Base-by-base conservation (phyloP, 176 grass and related monocot species). In the Neostapfia colusana region DNA sequence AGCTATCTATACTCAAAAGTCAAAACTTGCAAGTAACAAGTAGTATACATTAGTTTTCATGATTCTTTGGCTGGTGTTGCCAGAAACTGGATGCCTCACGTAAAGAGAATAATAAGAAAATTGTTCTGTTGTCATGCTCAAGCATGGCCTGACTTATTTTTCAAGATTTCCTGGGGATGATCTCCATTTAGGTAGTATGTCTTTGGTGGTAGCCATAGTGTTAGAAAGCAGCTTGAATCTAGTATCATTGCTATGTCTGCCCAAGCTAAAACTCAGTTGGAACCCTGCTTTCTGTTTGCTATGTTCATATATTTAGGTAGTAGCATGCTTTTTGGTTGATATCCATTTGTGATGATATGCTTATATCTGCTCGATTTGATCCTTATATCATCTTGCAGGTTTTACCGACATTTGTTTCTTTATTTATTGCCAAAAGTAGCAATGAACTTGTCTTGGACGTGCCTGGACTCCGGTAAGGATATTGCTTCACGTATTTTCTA, bases 331-430 rank as follows among this genome's bases (percentile, higher is more conserved):
- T 31, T 3, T 31, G 3, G 18, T 61, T 0, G 24, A 15, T 3
- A 4, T 63, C 14, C 31, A 34, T 45, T 46, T 63, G 31, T 63
- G 44, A 4, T 13, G 5, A 15, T n/a, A 63, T 45, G 18, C 18
- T 24, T 46, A 31, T 63, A 45, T 46, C 58, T 48, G 8, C 20
- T 2, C 31, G 16, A 28, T 6, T 13, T 75, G 23, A 44, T 16
- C 10, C 40, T 21, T 48, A 8, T 44, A 76, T 16, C 11, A 13
- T 46, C 1, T 20, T 63, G 41, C 73, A 76, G 73, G 73, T 63
- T 63, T 48, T 76, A 46, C 73, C 73, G 21, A 63, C 73, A 63
- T 76, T 63, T 76, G 43, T 48, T 63, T n/a, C 57, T 48, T n/a
- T 8, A 63, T 46, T 63, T 76, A 63, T 20, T 34, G 6, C 26